These are phyloP conservation scores for Nothophytophthora sp. DNA, from an alignment of 352 stramenopile species.

Conservation along the genomic window DNA sequence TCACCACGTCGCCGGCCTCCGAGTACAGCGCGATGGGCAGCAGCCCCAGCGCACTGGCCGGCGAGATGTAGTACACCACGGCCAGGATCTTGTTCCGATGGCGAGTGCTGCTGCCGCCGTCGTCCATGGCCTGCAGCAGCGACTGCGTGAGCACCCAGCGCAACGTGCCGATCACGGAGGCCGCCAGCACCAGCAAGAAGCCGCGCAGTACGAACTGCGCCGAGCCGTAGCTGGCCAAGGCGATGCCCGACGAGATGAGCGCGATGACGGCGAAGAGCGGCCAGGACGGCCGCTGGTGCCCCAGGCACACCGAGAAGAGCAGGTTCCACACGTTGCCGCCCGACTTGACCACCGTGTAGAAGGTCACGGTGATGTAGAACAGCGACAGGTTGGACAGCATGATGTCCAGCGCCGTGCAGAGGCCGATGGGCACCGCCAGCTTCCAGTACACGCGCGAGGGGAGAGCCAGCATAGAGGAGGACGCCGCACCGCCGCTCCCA, in stretches of 20 bases:
- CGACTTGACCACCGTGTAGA: slow-evolving; percentile 88
- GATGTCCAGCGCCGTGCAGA: slow-evolving; percentile 85
- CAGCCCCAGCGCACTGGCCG: slow-evolving; percentile 65
- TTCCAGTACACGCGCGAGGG: slow-evolving; percentile 51
- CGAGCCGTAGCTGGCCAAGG: slow-evolving; percentile 71
- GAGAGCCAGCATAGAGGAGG: slow-evolving; percentile 32
- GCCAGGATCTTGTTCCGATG: slow-evolving; percentile 73
- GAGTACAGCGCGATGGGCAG: slow-evolving; percentile 65
- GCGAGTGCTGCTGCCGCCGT: slow-evolving; percentile 20
- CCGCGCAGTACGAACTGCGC: slow-evolving; percentile 74
- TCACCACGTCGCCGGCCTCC: slow-evolving; percentile 45
- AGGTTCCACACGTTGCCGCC: slow-evolving; percentile 83
- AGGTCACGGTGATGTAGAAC: slow-evolving; percentile 86
- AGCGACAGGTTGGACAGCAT: slow-evolving; percentile 84
- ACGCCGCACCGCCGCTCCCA: slow-evolving; percentile 3
- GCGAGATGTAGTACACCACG: slow-evolving; percentile 86
- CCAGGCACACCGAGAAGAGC: slow-evolving; percentile 78
- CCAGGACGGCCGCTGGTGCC: slow-evolving; percentile 64
- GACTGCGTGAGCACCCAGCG: slow-evolving; percentile 87
- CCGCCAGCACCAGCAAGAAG: slow-evolving; percentile 69
- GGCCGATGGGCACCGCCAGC: slow-evolving; percentile 73
- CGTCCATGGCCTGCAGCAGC: slow-evolving; percentile 65
- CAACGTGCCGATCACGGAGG: slow-evolving; percentile 73
- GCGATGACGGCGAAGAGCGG: slow-evolving; percentile 56
- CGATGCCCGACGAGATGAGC: slow-evolving; percentile 73